Evolutionary conservation across 257 asterid genomes (phyloP), one percentile per base, ranked within the genome.

Genomic region (Nicotiana noctiflora): DNA sequence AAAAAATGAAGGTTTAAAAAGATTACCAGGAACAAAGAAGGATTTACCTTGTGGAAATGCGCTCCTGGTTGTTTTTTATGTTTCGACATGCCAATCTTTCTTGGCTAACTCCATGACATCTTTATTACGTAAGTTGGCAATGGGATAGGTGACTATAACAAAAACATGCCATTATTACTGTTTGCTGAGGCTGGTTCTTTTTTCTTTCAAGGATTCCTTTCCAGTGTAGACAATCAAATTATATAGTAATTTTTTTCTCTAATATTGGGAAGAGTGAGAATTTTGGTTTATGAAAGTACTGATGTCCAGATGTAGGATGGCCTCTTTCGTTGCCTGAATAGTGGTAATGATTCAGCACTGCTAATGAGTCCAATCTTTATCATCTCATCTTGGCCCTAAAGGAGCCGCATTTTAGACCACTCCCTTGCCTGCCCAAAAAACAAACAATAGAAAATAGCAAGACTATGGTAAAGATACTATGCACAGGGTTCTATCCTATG

Each of bases 351-450:
- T 59, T 59, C 31, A 59, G 10, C 21, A 68, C 21, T 19, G 57
- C 77, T 44, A 52, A 68, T 68, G 77, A 68, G 52, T 68, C 52
- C 76, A 67, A 49, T 67, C 31, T 37, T 67, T 67, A 67, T 67
- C 29, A 67, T 67, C 76, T 34, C 51, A 12, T 67, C 53, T 17
- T 37, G 14, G 31, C 18, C 6, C 18, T 51, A 51, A 67, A 18
- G 76, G 18, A 67, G 10, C 13, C 56, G 2, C 56, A 51, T 51
- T 13, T 51, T 51, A 51, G 15, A 14, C 56, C 14, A 5, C 13
- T 14, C 14, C 23, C 52, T 15, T 7, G 19, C 27, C 32, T 1
- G 32, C 53, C 52, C 8, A 18, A 55, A 17, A 55, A 18, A 7
- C 1, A 6, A 56, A 56, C 7, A 25, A 62, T 8, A 25, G 27